Base-by-base conservation (phyloP, 768 basidiomycete species). In the Serendipita vermifera region DNA sequence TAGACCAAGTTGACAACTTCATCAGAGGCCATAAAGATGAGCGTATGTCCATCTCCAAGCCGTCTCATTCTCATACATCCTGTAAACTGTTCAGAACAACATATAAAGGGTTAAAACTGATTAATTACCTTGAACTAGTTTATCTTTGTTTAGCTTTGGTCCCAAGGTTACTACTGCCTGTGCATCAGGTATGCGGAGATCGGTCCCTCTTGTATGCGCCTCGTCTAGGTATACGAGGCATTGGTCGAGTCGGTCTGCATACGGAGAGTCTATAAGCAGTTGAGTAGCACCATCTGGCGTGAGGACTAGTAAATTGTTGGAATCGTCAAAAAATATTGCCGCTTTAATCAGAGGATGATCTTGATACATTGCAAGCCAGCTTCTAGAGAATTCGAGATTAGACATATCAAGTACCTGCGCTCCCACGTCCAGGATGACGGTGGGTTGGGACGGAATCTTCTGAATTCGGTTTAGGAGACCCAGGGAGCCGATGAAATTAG, bases 61-160 rank as follows among this genome's bases (percentile, higher is more conserved):
- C 71, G 69, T 2, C 77, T 68, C 76, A 78, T 76, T 13, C 76
- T 67, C 76, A 78, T 78, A 55, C 76, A 78, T 2, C 75, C 76
- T 77, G 35, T 1, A 33, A n/a, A n/a, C 5, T 39, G 1, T 3
- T 3, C 11, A 55, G 1, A 5, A 15, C 40, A 17, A 40, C 36
- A 9, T 2, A 17, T 1, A 32, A 35, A 35, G 22, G 20, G 29
- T 31, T 38, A 38, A 38, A 41, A 26, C 5, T 38, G 17, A 20
- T 15, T 5, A 55, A 69, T 38, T 41, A 72, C 77, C 78, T 70
- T 79, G 78, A 2, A 72, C 65, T 3, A 80, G 60, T 43, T 72
- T 67, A 65, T 80, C 78, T 56, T 79, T 79, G 0, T 73, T 75
- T 6, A 79, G 64, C 38, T 72, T 77, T 3, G 72, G 72, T 0